These are phyloP conservation scores for Oryza glaberrima DNA, from an alignment of 176 grass and related monocot species.

Conservation along the genomic window DNA sequence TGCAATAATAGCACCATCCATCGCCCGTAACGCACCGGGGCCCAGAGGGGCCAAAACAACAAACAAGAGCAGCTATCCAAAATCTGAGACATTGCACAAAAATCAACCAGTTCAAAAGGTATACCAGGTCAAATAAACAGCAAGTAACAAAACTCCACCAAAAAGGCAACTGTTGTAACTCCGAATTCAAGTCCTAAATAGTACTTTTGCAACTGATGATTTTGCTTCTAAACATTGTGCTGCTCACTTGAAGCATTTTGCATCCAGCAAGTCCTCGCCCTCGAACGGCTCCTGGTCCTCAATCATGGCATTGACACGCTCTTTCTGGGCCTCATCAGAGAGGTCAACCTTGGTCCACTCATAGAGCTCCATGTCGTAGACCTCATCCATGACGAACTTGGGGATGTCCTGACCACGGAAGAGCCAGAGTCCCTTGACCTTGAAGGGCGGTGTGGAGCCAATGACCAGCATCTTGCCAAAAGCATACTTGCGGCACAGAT, in stretches of 20 bases:
- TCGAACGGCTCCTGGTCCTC: slow-evolving; percentile 97
- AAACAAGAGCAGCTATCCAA: not conserved
- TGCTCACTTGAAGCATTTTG: slow-evolving; percentile 96
- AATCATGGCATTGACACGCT: slow-evolving; percentile 79
- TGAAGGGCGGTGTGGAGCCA: slow-evolving; percentile 75
- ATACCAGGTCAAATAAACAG: slow-evolving; percentile 35
- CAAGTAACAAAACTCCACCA: slow-evolving; percentile 43
- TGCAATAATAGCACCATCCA: not conserved
- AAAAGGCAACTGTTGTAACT: slow-evolving; percentile 29
- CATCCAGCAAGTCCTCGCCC: slow-evolving; percentile 75
- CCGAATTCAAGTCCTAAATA: slow-evolving; percentile 29
- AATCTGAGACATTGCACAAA: slow-evolving; percentile 33
- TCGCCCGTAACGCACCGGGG: no score
- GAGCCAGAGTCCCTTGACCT: slow-evolving; percentile 95
- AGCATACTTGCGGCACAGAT: slow-evolving; percentile 83
- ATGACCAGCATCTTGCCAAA: slow-evolving; percentile 99
- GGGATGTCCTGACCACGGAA: slow-evolving; percentile 96
- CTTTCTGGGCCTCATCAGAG: slow-evolving; percentile 75
- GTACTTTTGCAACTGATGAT: not conserved
- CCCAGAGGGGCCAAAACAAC: not conserved
- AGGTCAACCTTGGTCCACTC: slow-evolving; percentile 90
- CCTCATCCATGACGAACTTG: slow-evolving; percentile 87
- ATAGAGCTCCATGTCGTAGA: slow-evolving; percentile 97
- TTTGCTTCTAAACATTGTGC: not conserved
- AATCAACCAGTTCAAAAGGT: slow-evolving; percentile 31